phyloP scores from a whole-genome alignment of 306 rosid genomes.

The Dryas drummondii region DNA sequence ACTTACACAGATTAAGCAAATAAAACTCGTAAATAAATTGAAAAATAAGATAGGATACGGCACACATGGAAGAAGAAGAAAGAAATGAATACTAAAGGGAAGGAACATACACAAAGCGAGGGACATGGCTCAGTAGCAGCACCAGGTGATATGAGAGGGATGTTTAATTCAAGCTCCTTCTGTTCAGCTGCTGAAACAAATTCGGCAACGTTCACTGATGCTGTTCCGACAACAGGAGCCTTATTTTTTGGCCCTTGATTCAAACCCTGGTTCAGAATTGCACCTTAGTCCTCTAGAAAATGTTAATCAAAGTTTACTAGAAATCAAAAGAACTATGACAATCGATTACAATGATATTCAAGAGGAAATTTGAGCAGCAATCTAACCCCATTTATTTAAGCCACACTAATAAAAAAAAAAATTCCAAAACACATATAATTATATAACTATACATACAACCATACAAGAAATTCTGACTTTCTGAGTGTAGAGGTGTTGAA shows the following conservation, averaged over 20 bases:
- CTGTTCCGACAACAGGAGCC: slow-evolving; percentile 68
- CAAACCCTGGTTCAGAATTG: slow-evolving; percentile 54
- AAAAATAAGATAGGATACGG: neutral
- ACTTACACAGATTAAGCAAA: no score
- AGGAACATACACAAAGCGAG: slow-evolving; percentile 62
- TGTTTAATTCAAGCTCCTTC: slow-evolving; percentile 66
- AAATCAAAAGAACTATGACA: neutral
- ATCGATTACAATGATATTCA: neutral
- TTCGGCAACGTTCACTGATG: slow-evolving; percentile 85
- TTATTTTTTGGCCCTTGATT: slow-evolving; percentile 73
- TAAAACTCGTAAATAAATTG: no score
- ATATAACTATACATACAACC: neutral
- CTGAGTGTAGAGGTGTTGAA: neutral
- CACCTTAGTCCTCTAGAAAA: slow-evolving; percentile 16
- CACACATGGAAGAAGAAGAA: neutral
- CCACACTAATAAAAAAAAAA: neutral
- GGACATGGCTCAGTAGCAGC: slow-evolving; percentile 53
- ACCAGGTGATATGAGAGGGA: slow-evolving; percentile 58
- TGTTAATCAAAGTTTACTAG: neutral
- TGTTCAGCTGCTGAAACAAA: slow-evolving; percentile 65
- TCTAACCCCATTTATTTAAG: neutral
- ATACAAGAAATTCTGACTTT: neutral
- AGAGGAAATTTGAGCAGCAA: neutral
- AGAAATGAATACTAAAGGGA: neutral
- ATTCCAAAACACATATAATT: neutral